Conservation (phyloP, 305 asterid species). For the Petunia hybrid region DNA sequence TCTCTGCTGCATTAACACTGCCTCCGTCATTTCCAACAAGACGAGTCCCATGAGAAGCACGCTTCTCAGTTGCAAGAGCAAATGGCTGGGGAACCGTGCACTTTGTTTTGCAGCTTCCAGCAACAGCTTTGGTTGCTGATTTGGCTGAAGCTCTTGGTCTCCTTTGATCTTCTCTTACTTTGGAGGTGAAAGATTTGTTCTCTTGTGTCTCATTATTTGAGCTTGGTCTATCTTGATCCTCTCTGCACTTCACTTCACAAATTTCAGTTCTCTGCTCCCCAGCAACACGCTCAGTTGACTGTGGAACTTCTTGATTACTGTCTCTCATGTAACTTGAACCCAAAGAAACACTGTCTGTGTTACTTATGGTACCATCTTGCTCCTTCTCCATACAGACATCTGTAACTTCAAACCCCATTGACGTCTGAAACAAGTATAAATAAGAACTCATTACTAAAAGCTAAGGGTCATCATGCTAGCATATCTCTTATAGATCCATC, state of each 20-base stretch:
- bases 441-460: background rate
- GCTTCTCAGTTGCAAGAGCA: slow-evolving; percentile 79
- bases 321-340: slow-evolving; percentile 40
- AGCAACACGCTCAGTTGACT: slow-evolving; percentile 42
- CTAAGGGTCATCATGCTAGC: background rate
- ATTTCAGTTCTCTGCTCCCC: slow-evolving; percentile 46
- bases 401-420: slow-evolving; percentile 58
- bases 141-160: slow-evolving; percentile 44
- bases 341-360: slow-evolving; percentile 43
- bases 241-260: slow-evolving; percentile 40
- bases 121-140: slow-evolving; percentile 43
- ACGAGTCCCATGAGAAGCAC: slow-evolving; percentile 60
- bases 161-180: slow-evolving; percentile 42
- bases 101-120: slow-evolving; percentile 57
- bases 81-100: slow-evolving; percentile 80
- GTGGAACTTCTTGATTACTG: slow-evolving; percentile 40
- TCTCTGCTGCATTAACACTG: slow-evolving; percentile 32
- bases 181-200: slow-evolving; percentile 39
- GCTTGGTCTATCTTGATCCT: slow-evolving; percentile 44
- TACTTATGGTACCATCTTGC: slow-evolving; percentile 50
- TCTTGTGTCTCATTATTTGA: slow-evolving; percentile 40
- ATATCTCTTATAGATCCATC: background rate
- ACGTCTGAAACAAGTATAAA: slow-evolving; percentile 33
- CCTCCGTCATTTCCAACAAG: slow-evolving; percentile 49
- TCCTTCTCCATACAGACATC: slow-evolving; percentile 63